A percentile compares a stretch with the other conserved stretches of the same genome.
Conservation (phyloP, 768 basidiomycete genomes). For the Boletus speciosus region DNA sequence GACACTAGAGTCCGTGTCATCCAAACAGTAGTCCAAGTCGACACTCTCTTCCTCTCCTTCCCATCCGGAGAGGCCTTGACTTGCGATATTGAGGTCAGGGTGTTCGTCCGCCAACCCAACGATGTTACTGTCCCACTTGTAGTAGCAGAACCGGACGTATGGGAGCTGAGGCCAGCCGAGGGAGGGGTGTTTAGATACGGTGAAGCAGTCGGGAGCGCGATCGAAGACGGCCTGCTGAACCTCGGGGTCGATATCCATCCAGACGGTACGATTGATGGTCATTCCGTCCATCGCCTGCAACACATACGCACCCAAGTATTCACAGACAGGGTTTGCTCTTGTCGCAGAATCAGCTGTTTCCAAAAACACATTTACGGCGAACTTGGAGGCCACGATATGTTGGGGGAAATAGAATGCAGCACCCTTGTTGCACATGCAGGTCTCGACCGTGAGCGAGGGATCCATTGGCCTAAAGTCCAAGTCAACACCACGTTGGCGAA, state of each 20-base stretch:
- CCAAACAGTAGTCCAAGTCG: neutral
- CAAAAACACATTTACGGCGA: conserved; percentile 28
- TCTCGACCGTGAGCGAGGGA: neutral
- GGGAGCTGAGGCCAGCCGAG: conserved; percentile 3
- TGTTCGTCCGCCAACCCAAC: conserved; percentile 12
- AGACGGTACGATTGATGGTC: neutral
- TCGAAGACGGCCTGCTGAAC: conserved; percentile 1
- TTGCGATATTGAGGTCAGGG: too few species aligned
- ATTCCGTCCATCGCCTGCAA: conserved; percentile 1
- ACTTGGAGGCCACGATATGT: conserved; percentile 13
- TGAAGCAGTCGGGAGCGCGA: conserved; percentile 1
- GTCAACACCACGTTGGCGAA: conserved; percentile 16
- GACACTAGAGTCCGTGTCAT: neutral
- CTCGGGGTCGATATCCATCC: conserved; percentile 9
- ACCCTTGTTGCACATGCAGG: neutral
- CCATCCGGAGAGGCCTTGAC: too few species aligned
- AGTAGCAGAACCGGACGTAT: conserved; percentile 11
- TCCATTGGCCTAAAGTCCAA: conserved; percentile 2
- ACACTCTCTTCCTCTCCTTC: too few species aligned
- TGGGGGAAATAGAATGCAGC: conserved; percentile 10
- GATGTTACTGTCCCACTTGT: conserved; percentile 20
- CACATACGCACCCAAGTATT: conserved; percentile 29
- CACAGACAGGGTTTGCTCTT: neutral
- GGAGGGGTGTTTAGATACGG: neutral
- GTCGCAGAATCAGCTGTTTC: neutral